Evolutionary conservation across 345 rosid genomes (phyloP), one percentile per base, ranked within the genome.

Genomic region (Cochlearia excelsa): DNA sequence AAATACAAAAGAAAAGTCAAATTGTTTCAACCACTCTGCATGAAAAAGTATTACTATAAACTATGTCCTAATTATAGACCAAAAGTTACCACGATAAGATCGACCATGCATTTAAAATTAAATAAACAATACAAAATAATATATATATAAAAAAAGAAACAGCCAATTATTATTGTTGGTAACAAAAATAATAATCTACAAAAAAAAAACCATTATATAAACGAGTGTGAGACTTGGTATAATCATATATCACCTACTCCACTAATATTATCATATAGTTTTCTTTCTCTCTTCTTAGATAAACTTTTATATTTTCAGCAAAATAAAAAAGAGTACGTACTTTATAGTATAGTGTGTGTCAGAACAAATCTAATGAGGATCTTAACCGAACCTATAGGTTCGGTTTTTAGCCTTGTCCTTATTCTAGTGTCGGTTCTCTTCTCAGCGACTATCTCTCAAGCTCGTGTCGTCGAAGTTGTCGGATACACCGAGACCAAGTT

Each of bases 401-500:
- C 73, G 58, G 23, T 16, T 16, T 16, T 16, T 16, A 16, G 23
- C 23, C 23, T 16, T 16, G 23, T 16, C 23, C 70, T 68, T 46
- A 41, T 70, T 28, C 54, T 70, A 26, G 28, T 65, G 23, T 63
- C 72, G 2, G 60, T 78, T 8, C 45, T 83, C 28, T 67, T 77
- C 26, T 61, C 74, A 3, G 51, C 73, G 4, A 68, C 66, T 47
- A 62, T 76, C 70, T 80, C 83, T 66, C 40, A 64, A 43, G 85
- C 75, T 6, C 77, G 67, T 46, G 72, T 44, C 26, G 74, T 78
- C 3, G 85, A 79, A 74, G 87, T 86, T 1, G 79, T 84, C 45
- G 97, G 97, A 3, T n/a, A 37, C 28, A 88, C 84, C 33, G 87
- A 87, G 75, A 84, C 95, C 73, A 75, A 70, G 40, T 53, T 79